phyloP scores from a whole-genome alignment of 805 yeast species.

The Monosporozyma unispora region DNA sequence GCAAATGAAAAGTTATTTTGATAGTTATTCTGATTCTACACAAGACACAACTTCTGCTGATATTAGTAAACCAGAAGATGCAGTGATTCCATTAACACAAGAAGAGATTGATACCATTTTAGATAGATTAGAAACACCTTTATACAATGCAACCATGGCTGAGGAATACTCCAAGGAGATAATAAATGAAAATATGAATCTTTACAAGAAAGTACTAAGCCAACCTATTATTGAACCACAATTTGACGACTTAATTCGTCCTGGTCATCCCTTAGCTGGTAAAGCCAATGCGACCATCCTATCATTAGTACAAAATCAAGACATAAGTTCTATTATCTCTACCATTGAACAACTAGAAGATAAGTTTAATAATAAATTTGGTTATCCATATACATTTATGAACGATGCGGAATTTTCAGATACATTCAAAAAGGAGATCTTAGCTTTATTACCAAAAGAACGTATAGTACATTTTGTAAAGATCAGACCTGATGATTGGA shows the following conservation, averaged over 20 bases:
- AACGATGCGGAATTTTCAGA: slow-evolving; percentile 62
- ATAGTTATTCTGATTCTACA: not conserved
- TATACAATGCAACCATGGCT: slow-evolving; percentile 7
- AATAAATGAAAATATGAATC: slow-evolving; percentile 28
- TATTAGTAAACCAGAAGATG: not conserved
- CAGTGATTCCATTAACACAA: not conserved
- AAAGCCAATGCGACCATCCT: slow-evolving; percentile 69
- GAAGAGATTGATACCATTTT: slow-evolving; percentile 2
- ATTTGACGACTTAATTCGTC: slow-evolving; percentile 28
- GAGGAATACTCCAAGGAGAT: slow-evolving; percentile 9
- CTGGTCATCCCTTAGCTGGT: slow-evolving; percentile 21
- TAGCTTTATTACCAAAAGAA: slow-evolving; percentile 32
- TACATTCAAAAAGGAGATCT: slow-evolving; percentile 41
- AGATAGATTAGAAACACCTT: slow-evolving; percentile 16
- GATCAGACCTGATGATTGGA: slow-evolving; percentile 44
- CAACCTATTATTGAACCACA: slow-evolving; percentile 42
- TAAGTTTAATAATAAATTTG: slow-evolving; percentile 58
- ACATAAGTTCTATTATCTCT: slow-evolving; percentile 37
- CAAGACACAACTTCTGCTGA: not conserved
- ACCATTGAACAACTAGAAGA: slow-evolving; percentile 56
- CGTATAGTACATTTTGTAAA: slow-evolving; percentile 40
- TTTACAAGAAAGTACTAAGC: slow-evolving; percentile 32
- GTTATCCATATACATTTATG: slow-evolving; percentile 73
- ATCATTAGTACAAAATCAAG: slow-evolving; percentile 64
- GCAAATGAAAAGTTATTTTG: not conserved